Base-by-base conservation (phyloP, 352 stramenopile genomes). In the Thraustochytrium sp. region DNA sequence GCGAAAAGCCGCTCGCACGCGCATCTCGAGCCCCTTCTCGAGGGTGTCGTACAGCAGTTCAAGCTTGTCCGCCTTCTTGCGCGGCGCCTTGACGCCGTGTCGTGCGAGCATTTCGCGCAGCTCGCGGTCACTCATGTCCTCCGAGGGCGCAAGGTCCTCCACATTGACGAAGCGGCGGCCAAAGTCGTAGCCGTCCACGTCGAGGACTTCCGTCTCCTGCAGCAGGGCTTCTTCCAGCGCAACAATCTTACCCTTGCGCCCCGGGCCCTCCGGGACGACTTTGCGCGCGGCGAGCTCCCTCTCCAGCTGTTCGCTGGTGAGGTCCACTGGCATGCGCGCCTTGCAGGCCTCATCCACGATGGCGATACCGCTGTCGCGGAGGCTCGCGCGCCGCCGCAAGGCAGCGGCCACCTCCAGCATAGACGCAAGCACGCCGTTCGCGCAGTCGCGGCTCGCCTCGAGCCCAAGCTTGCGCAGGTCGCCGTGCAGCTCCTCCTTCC, bases 141-240 rank as follows among this genome's bases (percentile, higher is more conserved):
- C 8, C 23, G 36, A 11, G 16, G 36, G 40, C 0, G 75, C n/a
- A 0, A 80, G 16, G 23, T 80, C 68, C 23, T 80, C 68, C 8
- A 80, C 53, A 16, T 2, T 68, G 11, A 80, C 37, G 48, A 80
- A 80, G 8, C 68, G 68, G 11, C 68, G n/a, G 18, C 68, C 68
- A 31, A 80, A 80, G 36, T 80, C 68, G 53, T 72, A 80, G 34
- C 68, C 68, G 42, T 80, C 53, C 4, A 42, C 68, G 16, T 75
- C 31, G 5, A 80, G 51, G 31, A 0, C 68, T 26, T 80, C 68
- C 23, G n/a, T 21, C 29, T 80, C 68, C 26, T 80, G 76, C 13
- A 80, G 51, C 23, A 80, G 53, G 5, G 68, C 68, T 26, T 80
- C 68, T 2, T 80, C 68, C 0, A 80, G 51, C 18, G 68, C 68